Conservation (phyloP, 306 rosid species). For the Myrica gale region DNA sequence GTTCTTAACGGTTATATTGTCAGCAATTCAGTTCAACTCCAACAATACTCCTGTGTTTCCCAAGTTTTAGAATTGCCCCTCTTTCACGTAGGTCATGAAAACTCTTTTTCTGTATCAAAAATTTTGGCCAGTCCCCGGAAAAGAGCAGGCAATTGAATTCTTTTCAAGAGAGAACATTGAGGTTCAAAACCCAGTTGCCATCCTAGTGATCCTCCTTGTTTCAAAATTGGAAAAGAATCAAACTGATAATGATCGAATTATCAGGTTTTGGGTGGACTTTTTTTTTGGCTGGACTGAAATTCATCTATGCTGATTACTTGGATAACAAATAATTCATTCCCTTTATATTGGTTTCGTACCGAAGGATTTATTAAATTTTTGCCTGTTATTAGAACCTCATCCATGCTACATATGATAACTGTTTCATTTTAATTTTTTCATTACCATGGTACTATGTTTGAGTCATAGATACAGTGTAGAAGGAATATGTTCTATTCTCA, state of each 20-base stretch:
- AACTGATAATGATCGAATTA: too few relatives aligned
- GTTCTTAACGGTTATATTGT: neutral
- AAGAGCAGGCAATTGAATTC: neutral
- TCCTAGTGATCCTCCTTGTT: too few relatives aligned
- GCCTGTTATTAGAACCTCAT: too few relatives aligned
- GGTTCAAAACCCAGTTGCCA: neutral
- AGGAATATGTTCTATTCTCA: conserved; percentile 6
- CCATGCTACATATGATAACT: too few relatives aligned
- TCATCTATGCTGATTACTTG: too few relatives aligned
- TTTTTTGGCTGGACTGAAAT: too few relatives aligned
- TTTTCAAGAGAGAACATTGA: neutral
- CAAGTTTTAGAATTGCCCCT: neutral
- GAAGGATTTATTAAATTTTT: too few relatives aligned
- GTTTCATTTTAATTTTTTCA: neutral
- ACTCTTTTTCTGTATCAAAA: neutral
- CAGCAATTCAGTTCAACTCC: neutral
- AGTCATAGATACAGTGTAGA: neutral
- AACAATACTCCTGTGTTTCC: neutral
- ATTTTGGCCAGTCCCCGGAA: neutral
- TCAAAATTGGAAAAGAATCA: too few relatives aligned
- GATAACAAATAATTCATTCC: too few relatives aligned
- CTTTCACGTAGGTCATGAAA: neutral
- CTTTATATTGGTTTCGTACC: too few relatives aligned
- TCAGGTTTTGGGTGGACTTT: too few relatives aligned
- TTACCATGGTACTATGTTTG: neutral